Evolutionary conservation across 164 flowering plant genomes (phyloP).

Genomic region (Platanus orientalis): DNA sequence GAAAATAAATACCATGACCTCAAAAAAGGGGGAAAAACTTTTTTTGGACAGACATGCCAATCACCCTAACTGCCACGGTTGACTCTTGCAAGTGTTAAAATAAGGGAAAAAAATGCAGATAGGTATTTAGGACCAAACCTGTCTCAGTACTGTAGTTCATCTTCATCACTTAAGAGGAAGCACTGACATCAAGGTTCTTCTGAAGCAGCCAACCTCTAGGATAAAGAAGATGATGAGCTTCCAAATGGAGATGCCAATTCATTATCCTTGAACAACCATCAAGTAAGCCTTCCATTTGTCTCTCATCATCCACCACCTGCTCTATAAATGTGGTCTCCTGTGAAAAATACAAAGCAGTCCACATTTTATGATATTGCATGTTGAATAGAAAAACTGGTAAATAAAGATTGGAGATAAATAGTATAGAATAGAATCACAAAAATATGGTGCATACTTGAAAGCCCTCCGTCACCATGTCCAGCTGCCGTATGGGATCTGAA

Average conservation of each 20-base stretch:
- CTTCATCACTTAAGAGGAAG: slow-evolving; percentile 27
- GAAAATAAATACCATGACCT: too few species aligned
- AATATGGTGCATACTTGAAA: slow-evolving; percentile 20
- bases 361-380: background rate
- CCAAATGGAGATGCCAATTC: slow-evolving; percentile 97
- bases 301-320: slow-evolving; percentile 91
- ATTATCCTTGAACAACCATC: slow-evolving; percentile 57
- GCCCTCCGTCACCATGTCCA: slow-evolving; percentile 89
- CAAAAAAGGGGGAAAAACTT: too few species aligned
- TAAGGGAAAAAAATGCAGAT: too few species aligned
- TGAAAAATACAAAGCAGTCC: background rate
- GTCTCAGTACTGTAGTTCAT: background rate
- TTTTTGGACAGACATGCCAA: background rate
- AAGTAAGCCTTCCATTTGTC: slow-evolving; percentile 80
- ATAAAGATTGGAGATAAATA: background rate
- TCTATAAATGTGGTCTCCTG: slow-evolving; percentile 95
- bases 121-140: background rate
- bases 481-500: slow-evolving; percentile 57
- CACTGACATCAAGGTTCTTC: slow-evolving; percentile 56
- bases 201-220: slow-evolving; percentile 79
- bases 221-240: slow-evolving; percentile 43
- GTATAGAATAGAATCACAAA: too few species aligned
- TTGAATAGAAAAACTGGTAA: background rate
- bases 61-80: background rate
- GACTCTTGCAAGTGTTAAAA: background rate